Conservation (phyloP, 2,329 filamentous ascomycete species). For the Aphanoascus verrucosus region DNA sequence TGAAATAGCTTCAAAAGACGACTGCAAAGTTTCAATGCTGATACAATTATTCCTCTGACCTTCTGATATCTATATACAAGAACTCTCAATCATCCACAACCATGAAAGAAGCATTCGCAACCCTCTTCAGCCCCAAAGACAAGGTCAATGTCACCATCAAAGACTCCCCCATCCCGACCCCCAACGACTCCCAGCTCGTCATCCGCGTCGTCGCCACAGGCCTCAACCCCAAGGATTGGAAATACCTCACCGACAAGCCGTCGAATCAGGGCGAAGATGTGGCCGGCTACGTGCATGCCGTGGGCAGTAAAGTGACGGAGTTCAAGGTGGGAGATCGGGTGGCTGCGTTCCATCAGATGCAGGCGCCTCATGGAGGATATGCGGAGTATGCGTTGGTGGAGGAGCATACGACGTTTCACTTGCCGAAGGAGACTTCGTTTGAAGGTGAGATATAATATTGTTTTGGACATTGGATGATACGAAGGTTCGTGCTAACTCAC, state of each 20-base stretch:
- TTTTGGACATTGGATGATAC: background rate
- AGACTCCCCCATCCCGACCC: conserved; percentile 35
- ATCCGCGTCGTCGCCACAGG: conserved; percentile 35
- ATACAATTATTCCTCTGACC: background rate
- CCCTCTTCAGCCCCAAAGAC: conserved; percentile 25
- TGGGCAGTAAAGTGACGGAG: conserved; percentile 43
- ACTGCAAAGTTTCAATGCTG: no score
- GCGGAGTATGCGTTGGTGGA: conserved; percentile 48
- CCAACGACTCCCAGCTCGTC: conserved; percentile 28
- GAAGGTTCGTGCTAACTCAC: background rate
- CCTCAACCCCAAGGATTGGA: conserved; percentile 43
- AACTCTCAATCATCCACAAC: no score
- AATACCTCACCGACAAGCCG: conserved; percentile 14
- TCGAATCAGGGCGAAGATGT: conserved; percentile 45
- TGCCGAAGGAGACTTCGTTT: conserved; percentile 42
- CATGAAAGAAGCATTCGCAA: conserved; percentile 37
- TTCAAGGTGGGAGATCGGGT: conserved; percentile 49
- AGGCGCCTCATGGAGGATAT: conserved; percentile 40
- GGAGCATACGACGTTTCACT: conserved; percentile 45
- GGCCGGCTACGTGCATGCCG: conserved; percentile 41
- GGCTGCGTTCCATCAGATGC: conserved; percentile 41
- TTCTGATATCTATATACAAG: background rate
- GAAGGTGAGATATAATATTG: conserved; percentile 32
- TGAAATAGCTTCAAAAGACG: no score
- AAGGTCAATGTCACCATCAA: conserved; percentile 24